Percentiles rank a stretch among this genome's conserved stretches.
Conservation (phyloP, 306 rosid genomes). For the Ceratonia siliqua region DNA sequence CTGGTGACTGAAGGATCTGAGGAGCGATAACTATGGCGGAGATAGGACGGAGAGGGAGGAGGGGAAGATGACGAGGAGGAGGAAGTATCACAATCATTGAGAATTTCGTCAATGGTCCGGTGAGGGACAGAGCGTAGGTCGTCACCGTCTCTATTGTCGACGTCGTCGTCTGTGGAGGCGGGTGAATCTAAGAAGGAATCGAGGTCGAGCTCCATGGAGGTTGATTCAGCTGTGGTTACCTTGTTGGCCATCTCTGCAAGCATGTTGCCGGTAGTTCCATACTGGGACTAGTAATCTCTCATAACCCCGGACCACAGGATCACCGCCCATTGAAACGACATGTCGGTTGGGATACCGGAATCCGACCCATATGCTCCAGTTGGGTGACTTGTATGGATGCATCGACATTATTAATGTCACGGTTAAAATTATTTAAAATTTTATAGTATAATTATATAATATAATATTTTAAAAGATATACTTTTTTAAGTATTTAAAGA, state of each 20-base stretch:
- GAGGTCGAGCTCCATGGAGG: conserved; percentile 77
- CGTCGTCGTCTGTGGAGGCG: conserved; percentile 44
- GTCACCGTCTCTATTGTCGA: conserved; percentile 1
- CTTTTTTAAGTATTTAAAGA: too few relatives aligned
- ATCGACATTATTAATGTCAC: too few relatives aligned
- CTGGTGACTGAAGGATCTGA: conserved; percentile 26
- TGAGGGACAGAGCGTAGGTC: conserved; percentile 41
- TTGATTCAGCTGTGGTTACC: conserved; percentile 12
- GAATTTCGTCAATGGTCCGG: conserved; percentile 86
- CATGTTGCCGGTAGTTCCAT: neutral
- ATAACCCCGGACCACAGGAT: neutral
- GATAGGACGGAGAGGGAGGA: conserved; percentile 32
- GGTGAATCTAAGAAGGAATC: conserved; percentile 62
- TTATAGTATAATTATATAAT: too few relatives aligned
- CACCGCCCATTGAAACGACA: neutral
- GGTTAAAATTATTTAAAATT: too few relatives aligned
- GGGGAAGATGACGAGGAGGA: conserved; percentile 56
- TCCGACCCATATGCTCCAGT: too few relatives aligned
- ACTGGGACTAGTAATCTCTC: neutral
- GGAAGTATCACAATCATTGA: conserved; percentile 77
- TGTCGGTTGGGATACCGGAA: too few relatives aligned
- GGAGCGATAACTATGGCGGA: neutral
- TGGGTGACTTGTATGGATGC: too few relatives aligned
- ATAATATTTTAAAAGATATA: too few relatives aligned
- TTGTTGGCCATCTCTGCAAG: conserved; percentile 35